Evolutionary conservation across 257 asterid species (phyloP), one percentile per base, ranked within the genome.

Genomic region (Phtheirospermum japonicum): DNA sequence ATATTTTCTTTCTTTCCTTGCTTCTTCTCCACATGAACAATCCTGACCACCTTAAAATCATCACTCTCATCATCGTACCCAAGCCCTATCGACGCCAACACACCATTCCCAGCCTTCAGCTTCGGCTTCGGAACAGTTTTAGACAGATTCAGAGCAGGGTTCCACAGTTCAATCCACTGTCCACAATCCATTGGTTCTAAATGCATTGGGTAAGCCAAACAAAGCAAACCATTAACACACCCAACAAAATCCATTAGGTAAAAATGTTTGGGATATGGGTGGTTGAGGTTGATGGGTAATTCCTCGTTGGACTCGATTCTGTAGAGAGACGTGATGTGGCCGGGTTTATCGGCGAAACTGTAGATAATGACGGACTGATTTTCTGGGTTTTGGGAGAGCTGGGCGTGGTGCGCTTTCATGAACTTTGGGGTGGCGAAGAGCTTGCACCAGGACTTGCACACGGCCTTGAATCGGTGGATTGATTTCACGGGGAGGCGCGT

Each of bases 11-110:
- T 23, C 17, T 23, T 52, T 5, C 20, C 20, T 2, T 37, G 4
- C 40, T 31, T 13, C 30, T 50, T 9, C 2, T 13, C 42, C 39
- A 54, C 10, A 6, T 2, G 42, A 11, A 30, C 57, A 2, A 67
- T 28, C 26, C 72, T 34, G 45, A 67, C 72, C n/a, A 67, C 72
- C 52, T 67, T 67, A 11, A 48, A 58, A 49, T 67, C 72, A 17
- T 46, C 65, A 1, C 2, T 19, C 2, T 48, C 54, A 0, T 5
- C 20, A 6, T 59, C 57, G 23, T 42, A 67, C 32, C 53, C 72
- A 9, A 59, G 49, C 1, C 72, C 72, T 6, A 67, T 53, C 5
- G 66, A 58, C 14, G 20, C 58, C 28, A 12, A 4, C 9, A 4
- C n/a, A 0, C 59, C 9, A 3, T 0, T 2, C 53, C 66, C 66